Conservation (phyloP, 2,329 filamentous ascomycete species). For the Byssoonygena ceratinophila region DNA sequence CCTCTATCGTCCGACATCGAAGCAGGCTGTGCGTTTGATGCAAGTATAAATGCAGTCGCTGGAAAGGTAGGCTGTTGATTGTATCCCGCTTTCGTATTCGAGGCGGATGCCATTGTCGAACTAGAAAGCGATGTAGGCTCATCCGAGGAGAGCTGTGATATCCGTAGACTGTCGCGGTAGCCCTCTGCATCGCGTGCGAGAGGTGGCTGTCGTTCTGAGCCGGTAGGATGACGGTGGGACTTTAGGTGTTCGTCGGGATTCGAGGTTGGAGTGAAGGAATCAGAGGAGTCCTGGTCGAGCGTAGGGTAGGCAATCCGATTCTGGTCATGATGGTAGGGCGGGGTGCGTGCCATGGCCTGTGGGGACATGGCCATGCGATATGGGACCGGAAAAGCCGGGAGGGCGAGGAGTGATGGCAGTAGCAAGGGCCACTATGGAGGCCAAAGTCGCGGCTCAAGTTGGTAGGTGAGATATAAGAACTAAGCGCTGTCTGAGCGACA, state of each 20-base stretch:
- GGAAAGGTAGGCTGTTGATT: not conserved
- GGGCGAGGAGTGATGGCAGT: not conserved
- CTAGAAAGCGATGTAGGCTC: conserved; percentile 2
- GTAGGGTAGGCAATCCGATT: conserved; percentile 5
- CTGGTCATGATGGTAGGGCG: conserved; percentile 2
- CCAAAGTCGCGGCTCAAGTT: not conserved
- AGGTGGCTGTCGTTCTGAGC: not conserved
- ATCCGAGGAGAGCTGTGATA: conserved; percentile 1
- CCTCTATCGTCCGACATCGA: conserved; percentile 7
- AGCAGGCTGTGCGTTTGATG: not conserved
- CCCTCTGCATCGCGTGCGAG: conserved; percentile 1
- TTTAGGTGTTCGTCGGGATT: not conserved
- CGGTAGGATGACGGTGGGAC: not conserved
- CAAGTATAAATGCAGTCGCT: conserved; percentile 11
- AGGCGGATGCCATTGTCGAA: conserved; percentile 8
- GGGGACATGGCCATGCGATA: not conserved
- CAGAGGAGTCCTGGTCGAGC: conserved; percentile 1
- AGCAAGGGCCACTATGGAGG: not conserved
- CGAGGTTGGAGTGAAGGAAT: not conserved
- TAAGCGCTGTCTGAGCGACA: conserved; percentile 6
- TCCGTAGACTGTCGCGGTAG: not conserved
- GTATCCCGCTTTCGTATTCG: not conserved
- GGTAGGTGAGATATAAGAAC: not conserved
- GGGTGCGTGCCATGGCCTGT: conserved; percentile 6
- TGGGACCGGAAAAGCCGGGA: not conserved